Conservation (phyloP, 352 stramenopile species). For the Blastocystis sp. region DNA sequence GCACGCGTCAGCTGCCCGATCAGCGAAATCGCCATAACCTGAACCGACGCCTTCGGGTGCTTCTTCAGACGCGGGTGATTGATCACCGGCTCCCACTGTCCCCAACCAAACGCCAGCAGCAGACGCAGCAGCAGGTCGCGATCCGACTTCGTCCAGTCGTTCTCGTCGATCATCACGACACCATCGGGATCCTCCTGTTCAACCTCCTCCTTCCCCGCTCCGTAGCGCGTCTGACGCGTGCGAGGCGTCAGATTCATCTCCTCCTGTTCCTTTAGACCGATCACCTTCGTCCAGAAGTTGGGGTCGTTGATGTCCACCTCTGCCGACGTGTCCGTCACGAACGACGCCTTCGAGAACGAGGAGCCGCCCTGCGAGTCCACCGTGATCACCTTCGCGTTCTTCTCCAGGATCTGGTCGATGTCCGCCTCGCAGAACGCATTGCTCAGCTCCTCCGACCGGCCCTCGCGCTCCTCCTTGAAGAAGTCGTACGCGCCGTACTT, state of each 20-base stretch:
- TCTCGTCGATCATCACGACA: constrained; percentile 57
- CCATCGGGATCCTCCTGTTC: constrained; percentile 63
- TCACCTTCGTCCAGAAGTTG: constrained; percentile 83
- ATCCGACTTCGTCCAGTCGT: constrained; percentile 47
- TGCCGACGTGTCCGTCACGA: constrained; percentile 74
- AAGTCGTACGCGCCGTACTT: constrained; percentile 84
- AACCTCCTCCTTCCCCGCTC: constrained; percentile 60
- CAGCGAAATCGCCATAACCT: constrained; percentile 59
- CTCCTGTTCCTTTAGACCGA: constrained; percentile 70
- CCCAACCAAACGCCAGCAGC: constrained; percentile 69
- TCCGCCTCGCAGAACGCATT: constrained; percentile 91
- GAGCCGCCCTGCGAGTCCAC: constrained; percentile 61
- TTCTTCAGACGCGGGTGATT: constrained; percentile 59
- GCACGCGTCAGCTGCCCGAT: constrained; percentile 21
- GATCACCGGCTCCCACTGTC: constrained; percentile 70
- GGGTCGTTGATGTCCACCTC: constrained; percentile 79
- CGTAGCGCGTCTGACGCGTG: not conserved
- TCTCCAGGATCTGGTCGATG: constrained; percentile 90
- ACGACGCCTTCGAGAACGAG: constrained; percentile 80
- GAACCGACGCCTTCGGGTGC: constrained; percentile 64
- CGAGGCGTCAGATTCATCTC: constrained; percentile 64
- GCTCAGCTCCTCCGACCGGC: constrained; percentile 72
- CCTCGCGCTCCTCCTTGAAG: constrained; percentile 79
- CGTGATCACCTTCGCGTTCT: constrained; percentile 56
- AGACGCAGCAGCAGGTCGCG: not conserved